Evolutionary conservation across 208 protist genomes (phyloP), one percentile per base, ranked within the genome.

Genomic region (Angomonas deanei): DNA sequence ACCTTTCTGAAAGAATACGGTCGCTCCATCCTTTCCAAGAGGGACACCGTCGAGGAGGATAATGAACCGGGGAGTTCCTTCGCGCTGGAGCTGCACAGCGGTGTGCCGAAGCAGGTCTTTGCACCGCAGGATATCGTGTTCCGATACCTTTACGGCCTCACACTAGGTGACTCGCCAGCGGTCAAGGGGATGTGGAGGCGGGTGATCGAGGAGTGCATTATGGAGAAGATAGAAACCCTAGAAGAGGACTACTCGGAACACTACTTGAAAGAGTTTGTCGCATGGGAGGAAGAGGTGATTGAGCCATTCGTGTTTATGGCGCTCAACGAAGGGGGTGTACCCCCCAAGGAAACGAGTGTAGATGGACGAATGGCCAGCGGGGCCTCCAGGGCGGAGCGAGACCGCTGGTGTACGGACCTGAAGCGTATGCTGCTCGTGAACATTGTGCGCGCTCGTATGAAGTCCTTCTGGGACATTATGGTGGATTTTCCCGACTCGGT

Each of bases 401-500:
- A 87, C 52, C 61, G 72, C 15, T 95, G 85, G 82, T 82, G 88
- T 61, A 68, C 67, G 13, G 82, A 86, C 13, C 65, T 95, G 65
- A 71, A 80, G 27, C 72, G 84, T 36, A 59, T 75, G 17, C 66
- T 92, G 32, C 70, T 91, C 15, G 32, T 68, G 60, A 67, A 55
- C 48, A 90, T 83, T 59, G 78, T 79, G 6, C 70, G 83, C 15
- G 71, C 70, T 42, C 85, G 86, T 31, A 82, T 93, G 24, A 69
- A 61, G 4, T 68, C 56, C 54, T 88, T 95, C 54, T 95, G 84
- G 82, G 82, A 92, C 63, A 84, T 92, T 27, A 53, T 95, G n/a
- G 84, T 88, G 15, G 89, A 93, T 58, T 95, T 86, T 70, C 89
- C 89, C 4, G 84, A 90, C 67, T 93, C 86, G 10, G 66, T 75